Base-by-base conservation (phyloP, 1,284 basidiomycete genomes). In the Singerocomus rubriflavus region DNA sequence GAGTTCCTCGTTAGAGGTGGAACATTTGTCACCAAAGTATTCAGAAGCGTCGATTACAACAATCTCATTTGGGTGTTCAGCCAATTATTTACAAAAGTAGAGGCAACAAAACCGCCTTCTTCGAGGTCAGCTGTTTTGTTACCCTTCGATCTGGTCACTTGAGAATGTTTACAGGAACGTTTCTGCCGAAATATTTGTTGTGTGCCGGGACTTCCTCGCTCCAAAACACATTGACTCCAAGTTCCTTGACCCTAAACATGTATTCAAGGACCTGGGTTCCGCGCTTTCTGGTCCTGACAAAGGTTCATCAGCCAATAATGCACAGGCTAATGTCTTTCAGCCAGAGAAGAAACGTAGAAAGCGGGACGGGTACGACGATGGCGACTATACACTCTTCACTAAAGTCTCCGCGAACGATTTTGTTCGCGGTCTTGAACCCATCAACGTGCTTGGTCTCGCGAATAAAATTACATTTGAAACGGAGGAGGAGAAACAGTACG, bases 161-260 rank as follows among this genome's bases (percentile, higher is more conserved):
- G 44, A 44, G 30, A 17, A 10, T 41, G 14, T 33, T 49, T 36
- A 14, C 55, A 93, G 97, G 77, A 98, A 97, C 72, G 97, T 99
- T 42, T 99, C 97, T 41, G 97, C 97, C 8, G 97, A 99, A 72
- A 99, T 99, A 67, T 99, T 99, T 77, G 97, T 99, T 61, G 93
- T 98, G 48, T 99, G 97, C 72, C 88, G 88, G 57, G 92, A 93
- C 53, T 99, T 93, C 75, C 82, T 94, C 58, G 93, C 94, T 5
- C 97, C 97, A 5, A 93, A 93, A 68, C 82, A 90, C 64, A 96
- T 99, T 63, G 97, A 99, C 66, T 94, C 97, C 36, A 97, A 96
- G 73, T 98, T 99, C 73, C 84, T 99, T 57, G 96, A 99, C 67
- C 93, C 97, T 10, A 92, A 86, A 67, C 92, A 98, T 64, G 97